Evolutionary conservation across 345 rosid genomes (phyloP).

Genomic region (Rhodomyrtus tomentosa): DNA sequence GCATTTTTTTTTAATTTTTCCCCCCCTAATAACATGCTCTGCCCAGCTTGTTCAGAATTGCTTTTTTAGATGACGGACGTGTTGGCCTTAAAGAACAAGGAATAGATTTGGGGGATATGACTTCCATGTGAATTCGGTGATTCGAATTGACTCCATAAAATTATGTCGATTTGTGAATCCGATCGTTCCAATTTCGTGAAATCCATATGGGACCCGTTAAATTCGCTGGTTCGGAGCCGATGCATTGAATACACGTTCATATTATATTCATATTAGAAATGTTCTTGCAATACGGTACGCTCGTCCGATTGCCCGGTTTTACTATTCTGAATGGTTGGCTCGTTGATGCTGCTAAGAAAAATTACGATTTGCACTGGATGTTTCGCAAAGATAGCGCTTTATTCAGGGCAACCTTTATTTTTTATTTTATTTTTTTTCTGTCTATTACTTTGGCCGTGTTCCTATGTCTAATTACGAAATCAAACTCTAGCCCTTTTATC

Average conservation of each 20-base stretch:
- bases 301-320: neutral
- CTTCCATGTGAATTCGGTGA: neutral
- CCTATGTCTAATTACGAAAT: neutral
- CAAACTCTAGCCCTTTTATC: neutral
- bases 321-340: neutral
- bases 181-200: neutral
- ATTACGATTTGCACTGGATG: neutral
- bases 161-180: neutral
- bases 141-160: no score
- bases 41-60: neutral
- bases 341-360: neutral
- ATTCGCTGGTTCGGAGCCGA: neutral
- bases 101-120: neutral
- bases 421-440: no score
- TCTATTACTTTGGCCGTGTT: neutral
- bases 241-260: neutral
- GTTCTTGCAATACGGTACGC: neutral
- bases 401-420: neutral
- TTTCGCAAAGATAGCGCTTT: neutral
- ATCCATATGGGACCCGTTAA: neutral
- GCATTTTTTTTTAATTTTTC: no score
- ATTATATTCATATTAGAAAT: neutral
- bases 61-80: neutral
- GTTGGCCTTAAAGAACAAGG: neutral
- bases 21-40: neutral